phyloP scores from a whole-genome alignment of 108 stramenopile species.

The Cafeteria roenbergensis region DNA sequence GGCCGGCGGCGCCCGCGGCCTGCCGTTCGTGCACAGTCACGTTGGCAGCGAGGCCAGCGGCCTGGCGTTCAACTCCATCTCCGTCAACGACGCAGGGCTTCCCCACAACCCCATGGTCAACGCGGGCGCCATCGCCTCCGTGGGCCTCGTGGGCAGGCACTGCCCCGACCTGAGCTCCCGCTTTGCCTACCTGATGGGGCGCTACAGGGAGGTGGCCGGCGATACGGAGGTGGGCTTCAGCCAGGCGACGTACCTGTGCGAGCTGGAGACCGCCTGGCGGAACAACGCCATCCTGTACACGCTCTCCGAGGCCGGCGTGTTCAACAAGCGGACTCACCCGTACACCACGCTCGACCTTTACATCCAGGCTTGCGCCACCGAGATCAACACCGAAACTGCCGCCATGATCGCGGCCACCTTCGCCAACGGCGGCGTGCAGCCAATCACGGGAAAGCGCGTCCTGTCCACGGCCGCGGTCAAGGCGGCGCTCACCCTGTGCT shows the following conservation, averaged over 20 bases:
- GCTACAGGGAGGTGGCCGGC: slow-evolving; percentile 26
- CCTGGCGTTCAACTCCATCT: slow-evolving; percentile 32
- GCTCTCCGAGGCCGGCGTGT: slow-evolving; percentile 21
- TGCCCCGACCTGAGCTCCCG: slow-evolving; percentile 13
- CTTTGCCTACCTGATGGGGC: slow-evolving; percentile 18
- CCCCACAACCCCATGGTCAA: slow-evolving; percentile 39
- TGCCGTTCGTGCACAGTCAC: slow-evolving; percentile 31
- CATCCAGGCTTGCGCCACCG: slow-evolving; percentile 29
- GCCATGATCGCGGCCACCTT: slow-evolving; percentile 33
- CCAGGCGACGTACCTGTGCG: slow-evolving; percentile 32
- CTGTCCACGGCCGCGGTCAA: slow-evolving; percentile 21
- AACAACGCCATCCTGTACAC: slow-evolving; percentile 34
- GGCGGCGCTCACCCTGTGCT: slow-evolving; percentile 20
- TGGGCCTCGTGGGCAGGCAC: slow-evolving; percentile 12
- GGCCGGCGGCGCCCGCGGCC: slow-evolving; percentile 16
- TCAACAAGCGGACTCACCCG: slow-evolving; percentile 13
- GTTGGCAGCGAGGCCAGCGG: slow-evolving; percentile 32
- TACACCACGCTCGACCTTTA: slow-evolving; percentile 22
- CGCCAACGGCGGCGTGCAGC: slow-evolving; percentile 32
- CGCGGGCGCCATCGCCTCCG: slow-evolving; percentile 35
- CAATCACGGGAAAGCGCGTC: slow-evolving; percentile 25
- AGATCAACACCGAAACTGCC: slow-evolving; percentile 20
- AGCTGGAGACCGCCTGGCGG: slow-evolving; percentile 31
- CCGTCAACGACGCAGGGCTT: slow-evolving; percentile 20
- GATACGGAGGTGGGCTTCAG: slow-evolving; percentile 26